phyloP scores from a whole-genome alignment of 495 filamentous ascomycete genomes.

The Cairneyella variabilis region DNA sequence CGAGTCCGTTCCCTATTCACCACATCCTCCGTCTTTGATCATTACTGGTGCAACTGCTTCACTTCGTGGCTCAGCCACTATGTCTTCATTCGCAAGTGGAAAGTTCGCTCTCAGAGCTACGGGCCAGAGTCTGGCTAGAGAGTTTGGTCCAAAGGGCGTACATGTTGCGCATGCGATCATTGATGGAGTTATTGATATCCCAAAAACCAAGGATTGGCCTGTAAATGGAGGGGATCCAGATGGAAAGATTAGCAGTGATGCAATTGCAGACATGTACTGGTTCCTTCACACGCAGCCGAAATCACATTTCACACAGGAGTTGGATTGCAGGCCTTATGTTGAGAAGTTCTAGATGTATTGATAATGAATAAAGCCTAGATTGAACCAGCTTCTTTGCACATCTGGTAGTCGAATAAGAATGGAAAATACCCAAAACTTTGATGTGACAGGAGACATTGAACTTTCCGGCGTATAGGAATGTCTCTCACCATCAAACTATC shows the following conservation, averaged over 20 bases:
- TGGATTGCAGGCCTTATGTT: slow-evolving; percentile 60
- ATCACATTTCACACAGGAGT: slow-evolving; percentile 76
- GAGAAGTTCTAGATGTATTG: slow-evolving; percentile 24
- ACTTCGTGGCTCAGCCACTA: slow-evolving; percentile 65
- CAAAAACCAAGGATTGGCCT: slow-evolving; percentile 56
- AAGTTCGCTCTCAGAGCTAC: slow-evolving; percentile 82
- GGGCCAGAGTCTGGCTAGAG: slow-evolving; percentile 72
- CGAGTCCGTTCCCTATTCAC: slow-evolving; percentile 40
- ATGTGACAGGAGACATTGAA: not conserved
- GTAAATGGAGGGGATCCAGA: slow-evolving; percentile 57
- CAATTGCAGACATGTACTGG: slow-evolving; percentile 93
- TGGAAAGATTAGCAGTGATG: slow-evolving; percentile 74
- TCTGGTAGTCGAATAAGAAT: not conserved
- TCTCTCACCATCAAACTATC: slow-evolving; percentile 75
- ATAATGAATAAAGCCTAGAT: not conserved
- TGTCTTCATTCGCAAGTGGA: slow-evolving; percentile 68
- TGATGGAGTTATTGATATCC: slow-evolving; percentile 86
- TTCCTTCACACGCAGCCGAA: slow-evolving; percentile 80
- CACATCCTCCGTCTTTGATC: slow-evolving; percentile 73
- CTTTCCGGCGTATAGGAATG: slow-evolving; percentile 38
- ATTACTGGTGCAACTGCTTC: slow-evolving; percentile 88
- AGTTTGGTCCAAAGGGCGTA: slow-evolving; percentile 86
- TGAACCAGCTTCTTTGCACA: not conserved
- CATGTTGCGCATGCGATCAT: slow-evolving; percentile 85
- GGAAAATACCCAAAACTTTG: not conserved